phyloP scores from a whole-genome alignment of 345 rosid genomes.

The Schrenkiella parvula region DNA sequence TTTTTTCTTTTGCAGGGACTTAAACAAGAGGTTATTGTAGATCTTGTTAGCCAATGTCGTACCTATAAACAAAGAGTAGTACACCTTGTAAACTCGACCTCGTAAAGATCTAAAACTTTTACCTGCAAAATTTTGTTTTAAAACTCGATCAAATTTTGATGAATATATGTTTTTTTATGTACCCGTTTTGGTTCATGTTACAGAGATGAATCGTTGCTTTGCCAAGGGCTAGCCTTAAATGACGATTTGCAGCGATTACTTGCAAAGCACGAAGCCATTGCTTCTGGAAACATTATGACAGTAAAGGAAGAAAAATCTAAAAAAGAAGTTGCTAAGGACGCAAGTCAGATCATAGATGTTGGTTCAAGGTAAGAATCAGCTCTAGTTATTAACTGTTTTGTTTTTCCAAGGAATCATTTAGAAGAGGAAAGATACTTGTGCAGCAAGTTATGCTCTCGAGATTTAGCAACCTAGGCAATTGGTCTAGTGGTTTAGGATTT shows the following conservation, averaged over 20 bases:
- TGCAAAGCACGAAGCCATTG: slow-evolving; percentile 78
- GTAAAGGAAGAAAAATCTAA: slow-evolving; percentile 41
- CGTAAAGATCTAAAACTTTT: slow-evolving; percentile 43
- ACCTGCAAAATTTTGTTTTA: background rate
- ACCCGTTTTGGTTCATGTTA: slow-evolving; percentile 5
- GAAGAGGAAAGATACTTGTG: background rate
- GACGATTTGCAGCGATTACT: slow-evolving; percentile 92
- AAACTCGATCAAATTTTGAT: background rate
- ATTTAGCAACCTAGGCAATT: background rate
- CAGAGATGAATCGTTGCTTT: slow-evolving; percentile 91
- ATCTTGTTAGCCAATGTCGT: slow-evolving; percentile 94
- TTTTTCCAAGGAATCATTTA: background rate
- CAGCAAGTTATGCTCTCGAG: background rate
- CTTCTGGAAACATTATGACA: slow-evolving; percentile 52
- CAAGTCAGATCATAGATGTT: slow-evolving; percentile 51
- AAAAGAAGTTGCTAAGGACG: slow-evolving; percentile 32
- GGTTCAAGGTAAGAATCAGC: slow-evolving; percentile 21
- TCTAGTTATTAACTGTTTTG: background rate
- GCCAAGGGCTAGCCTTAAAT: slow-evolving; percentile 88
- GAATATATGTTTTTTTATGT: background rate
- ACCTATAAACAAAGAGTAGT: slow-evolving; percentile 95
- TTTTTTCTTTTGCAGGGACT: slow-evolving; percentile 49
- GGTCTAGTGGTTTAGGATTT: background rate
- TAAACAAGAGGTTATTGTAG: slow-evolving; percentile 92
- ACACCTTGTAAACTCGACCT: slow-evolving; percentile 95